A percentile compares a stretch with the other conserved stretches of the same genome.
phyloP scores from a whole-genome alignment of 202 grass and related monocot species.

The Dendrocalamus latiflorus region DNA sequence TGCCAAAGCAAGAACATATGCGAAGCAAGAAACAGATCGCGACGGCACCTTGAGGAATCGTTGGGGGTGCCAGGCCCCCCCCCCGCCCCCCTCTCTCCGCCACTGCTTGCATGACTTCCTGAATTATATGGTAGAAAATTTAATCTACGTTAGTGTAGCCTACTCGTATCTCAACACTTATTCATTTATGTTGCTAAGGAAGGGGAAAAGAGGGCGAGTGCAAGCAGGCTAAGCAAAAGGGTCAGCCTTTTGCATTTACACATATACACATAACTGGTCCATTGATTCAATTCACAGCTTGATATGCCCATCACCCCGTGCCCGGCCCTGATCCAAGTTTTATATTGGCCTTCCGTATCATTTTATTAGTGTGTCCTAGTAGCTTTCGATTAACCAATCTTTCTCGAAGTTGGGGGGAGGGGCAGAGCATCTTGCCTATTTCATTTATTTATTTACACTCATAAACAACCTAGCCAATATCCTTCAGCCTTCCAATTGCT shows the following conservation, averaged over 20 bases:
- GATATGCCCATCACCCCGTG: constrained; percentile 20
- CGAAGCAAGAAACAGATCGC: too few species aligned
- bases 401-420: neutral
- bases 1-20: too few species aligned
- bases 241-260: constrained; percentile 51
- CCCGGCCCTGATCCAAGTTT: neutral
- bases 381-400: neutral
- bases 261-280: constrained; percentile 66
- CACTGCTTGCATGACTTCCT: fast-evolving
- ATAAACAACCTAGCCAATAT: neutral
- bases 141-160: too few species aligned
- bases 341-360: constrained; percentile 3
- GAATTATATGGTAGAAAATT: too few species aligned
- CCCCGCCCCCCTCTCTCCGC: too few species aligned
- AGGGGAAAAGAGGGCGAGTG: constrained; percentile 22
- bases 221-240: constrained; percentile 44
- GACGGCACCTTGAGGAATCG: too few species aligned
- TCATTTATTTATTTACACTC: neutral
- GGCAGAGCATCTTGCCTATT: neutral
- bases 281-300: constrained; percentile 60
- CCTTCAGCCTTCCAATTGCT: neutral
- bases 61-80: too few species aligned
- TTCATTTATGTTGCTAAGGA: constrained; percentile 49
- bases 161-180: neutral
- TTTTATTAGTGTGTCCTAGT: neutral